A percentile compares a stretch with the other conserved stretches of the same genome.
Conservation (phyloP, 2,329 filamentous ascomycete genomes). For the Trichophyton schoenleinii region DNA sequence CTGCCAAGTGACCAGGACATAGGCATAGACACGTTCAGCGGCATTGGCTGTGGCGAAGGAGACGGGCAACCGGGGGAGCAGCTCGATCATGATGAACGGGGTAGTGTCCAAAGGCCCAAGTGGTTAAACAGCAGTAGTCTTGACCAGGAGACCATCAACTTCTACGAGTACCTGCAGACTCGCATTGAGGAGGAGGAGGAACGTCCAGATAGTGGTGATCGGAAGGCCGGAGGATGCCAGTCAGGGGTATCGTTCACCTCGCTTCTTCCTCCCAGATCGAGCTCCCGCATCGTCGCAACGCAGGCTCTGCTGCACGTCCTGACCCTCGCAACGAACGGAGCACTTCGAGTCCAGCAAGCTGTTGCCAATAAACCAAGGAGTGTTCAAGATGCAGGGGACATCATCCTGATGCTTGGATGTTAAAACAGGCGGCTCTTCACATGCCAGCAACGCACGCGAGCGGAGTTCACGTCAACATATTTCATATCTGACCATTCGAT, state of each 20-base stretch:
- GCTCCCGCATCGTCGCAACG: constrained; percentile 50
- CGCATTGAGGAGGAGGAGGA: constrained; percentile 29
- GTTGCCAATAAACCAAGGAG: constrained; percentile 1
- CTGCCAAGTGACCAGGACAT: constrained; percentile 7
- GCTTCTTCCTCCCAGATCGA: constrained; percentile 49
- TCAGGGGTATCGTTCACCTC: constrained; percentile 50
- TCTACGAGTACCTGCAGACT: constrained; percentile 46
- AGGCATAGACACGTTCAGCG: constrained; percentile 10
- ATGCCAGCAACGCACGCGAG: not conserved
- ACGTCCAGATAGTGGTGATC: constrained; percentile 11
- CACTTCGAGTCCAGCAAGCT: constrained; percentile 51
- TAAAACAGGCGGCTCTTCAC: not conserved
- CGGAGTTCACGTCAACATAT: not conserved
- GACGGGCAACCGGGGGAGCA: constrained; percentile 14
- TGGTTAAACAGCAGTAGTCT: constrained; percentile 39
- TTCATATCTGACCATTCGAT: not conserved
- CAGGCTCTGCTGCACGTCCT: constrained; percentile 68
- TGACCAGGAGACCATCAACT: constrained; percentile 49
- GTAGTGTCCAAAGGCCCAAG: constrained; percentile 23
- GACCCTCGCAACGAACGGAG: constrained; percentile 53
- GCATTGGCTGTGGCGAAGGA: constrained; percentile 17
- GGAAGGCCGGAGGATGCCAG: constrained; percentile 14
- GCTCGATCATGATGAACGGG: constrained; percentile 13
- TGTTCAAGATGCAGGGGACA: constrained; percentile 10
- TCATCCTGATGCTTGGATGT: not conserved